Evolutionary conservation across 768 basidiomycete species (phyloP), one percentile per base, ranked within the genome.

Genomic region (Aureoboletus auriporus): DNA sequence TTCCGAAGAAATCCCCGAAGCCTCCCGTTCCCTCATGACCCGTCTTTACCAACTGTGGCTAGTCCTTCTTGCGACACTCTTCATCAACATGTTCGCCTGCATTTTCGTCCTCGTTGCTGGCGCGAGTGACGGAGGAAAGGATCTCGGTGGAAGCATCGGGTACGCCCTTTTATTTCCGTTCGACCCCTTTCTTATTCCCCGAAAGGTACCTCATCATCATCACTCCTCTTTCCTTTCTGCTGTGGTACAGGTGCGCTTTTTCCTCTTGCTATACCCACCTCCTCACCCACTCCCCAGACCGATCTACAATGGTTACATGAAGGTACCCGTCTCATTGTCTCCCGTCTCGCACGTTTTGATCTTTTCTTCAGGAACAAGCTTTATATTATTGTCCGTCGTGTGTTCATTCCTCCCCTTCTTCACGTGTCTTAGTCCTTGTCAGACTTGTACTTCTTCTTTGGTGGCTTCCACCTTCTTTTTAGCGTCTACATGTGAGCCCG

Each of bases 381-480:
- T 69, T 94, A 64, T 95, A 93, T 73, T 95, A 89, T 71, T 95
- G 91, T 91, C 71, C 70, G 86, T 61, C 54, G 47, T 47, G 53
- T 53, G 52, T 49, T 16, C 34, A 20, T 5, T 14, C 26, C 26
- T 35, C 14, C 38, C 46, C 41, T 16, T 34, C 44, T 23, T 23
- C 20, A 23, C 20, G 20, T 29, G 29, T 44, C 46, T 47, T 64
- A 56, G 5, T 27, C 34, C 29, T 39, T 45, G 43, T 17, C 60
- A 97, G 94, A 97, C 74, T 69, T 96, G 55, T 99, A 92, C 76
- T 95, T 97, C 77, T 82, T 97, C 71, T 99, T 99, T 72, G 79
- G 84, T 47, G 95, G 93, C 40, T 97, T 90, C 77, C 93, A 99
- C 71, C 77, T 98, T 53, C 75, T 90, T 36, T 97, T 92, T 74